phyloP scores from a whole-genome alignment of 1,284 basidiomycete species.

The Pseudozyma sp. region DNA sequence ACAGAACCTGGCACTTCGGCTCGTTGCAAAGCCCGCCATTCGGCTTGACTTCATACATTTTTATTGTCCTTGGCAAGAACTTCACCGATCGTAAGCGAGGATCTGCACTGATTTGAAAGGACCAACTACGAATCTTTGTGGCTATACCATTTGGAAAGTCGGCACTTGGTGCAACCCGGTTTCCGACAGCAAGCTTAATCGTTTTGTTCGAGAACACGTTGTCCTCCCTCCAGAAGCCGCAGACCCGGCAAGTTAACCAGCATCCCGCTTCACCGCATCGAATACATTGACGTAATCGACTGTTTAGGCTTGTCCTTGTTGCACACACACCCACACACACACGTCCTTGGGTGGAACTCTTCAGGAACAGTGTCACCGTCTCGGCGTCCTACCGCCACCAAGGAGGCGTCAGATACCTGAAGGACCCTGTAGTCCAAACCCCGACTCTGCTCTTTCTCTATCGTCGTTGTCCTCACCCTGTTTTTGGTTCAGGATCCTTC shows the following conservation, averaged over 20 bases:
- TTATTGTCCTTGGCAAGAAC: too few species aligned
- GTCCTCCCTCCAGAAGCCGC: conserved; percentile 7
- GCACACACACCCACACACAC: neutral
- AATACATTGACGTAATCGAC: neutral
- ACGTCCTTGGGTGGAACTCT: too few species aligned
- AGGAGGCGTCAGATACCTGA: neutral
- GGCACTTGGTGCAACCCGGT: neutral
- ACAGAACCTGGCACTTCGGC: too few species aligned
- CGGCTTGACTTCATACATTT: too few species aligned
- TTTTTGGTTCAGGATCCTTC: too few species aligned
- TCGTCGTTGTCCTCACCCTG: neutral
- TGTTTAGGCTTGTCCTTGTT: neutral
- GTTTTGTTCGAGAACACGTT: conserved; percentile 2
- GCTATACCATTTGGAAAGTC: too few species aligned
- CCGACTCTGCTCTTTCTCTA: neutral
- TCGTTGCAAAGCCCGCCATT: too few species aligned
- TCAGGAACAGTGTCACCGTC: neutral
- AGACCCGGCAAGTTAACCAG: conserved; percentile 3
- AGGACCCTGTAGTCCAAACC: neutral
- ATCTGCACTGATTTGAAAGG: neutral
- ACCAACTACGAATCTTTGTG: too few species aligned
- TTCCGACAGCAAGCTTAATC: neutral
- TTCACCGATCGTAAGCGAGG: neutral
- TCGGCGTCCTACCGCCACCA: neutral
- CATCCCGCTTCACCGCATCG: conserved; percentile 1